A percentile compares a stretch with the other conserved stretches of the same genome.
phyloP scores from a whole-genome alignment of 1,284 basidiomycete species.

The Athelia psychrophila region DNA sequence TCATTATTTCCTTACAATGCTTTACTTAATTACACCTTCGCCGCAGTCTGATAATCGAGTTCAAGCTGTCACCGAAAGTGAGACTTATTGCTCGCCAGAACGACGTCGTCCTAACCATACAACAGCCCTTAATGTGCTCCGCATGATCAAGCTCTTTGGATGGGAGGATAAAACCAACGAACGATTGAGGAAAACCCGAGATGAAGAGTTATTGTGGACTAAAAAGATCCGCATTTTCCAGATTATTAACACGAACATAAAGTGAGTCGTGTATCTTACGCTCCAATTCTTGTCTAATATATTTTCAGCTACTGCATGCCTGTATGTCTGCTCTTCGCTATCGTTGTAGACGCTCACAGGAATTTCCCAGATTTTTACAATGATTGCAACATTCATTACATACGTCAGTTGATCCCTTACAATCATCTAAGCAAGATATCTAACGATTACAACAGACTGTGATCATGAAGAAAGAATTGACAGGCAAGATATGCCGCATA shows the following conservation, averaged over 20 bases:
- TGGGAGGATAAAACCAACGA: slow-evolving; percentile 48
- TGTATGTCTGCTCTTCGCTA: too few species aligned
- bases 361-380: too few species aligned
- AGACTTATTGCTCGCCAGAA: too few species aligned
- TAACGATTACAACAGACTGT: too few species aligned
- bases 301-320: too few species aligned
- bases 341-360: too few species aligned
- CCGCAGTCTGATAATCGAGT: slow-evolving; percentile 33
- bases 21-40: not conserved
- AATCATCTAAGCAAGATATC: too few species aligned
- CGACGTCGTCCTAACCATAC: slow-evolving; percentile 7
- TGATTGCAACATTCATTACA: too few species aligned
- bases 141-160: slow-evolving; percentile 61
- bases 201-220: slow-evolving; percentile 51
- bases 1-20: not conserved
- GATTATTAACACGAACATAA: slow-evolving; percentile 33
- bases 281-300: too few species aligned
- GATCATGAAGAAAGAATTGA: too few species aligned
- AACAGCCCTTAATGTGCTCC: slow-evolving; percentile 22
- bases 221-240: slow-evolving; percentile 39
- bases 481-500: too few species aligned
- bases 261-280: slow-evolving; percentile 23
- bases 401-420: too few species aligned
- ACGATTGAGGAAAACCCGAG: slow-evolving; percentile 44
- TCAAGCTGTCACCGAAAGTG: slow-evolving; percentile 32